These are phyloP conservation scores for Paraglomus occultum DNA, from an alignment of 192 early-diverging fungal species.

Conservation along the genomic window DNA sequence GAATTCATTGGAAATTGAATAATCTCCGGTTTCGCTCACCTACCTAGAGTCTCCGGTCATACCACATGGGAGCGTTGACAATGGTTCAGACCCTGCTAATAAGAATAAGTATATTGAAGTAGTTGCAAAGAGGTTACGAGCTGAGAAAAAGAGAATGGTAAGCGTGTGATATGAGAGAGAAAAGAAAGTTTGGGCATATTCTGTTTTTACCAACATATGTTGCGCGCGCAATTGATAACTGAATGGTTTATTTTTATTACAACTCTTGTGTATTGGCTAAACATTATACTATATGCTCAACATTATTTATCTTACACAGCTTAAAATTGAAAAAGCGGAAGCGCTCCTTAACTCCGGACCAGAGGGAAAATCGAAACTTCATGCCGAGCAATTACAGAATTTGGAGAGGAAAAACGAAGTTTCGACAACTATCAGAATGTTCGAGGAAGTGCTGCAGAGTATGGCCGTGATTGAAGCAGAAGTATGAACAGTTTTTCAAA, in stretches of 20 bases:
- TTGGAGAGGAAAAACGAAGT: constrained; percentile 19
- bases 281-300: not conserved
- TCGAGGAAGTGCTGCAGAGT: not conserved
- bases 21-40: no score
- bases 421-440: not conserved
- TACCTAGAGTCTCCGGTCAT: no score
- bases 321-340: constrained; percentile 13
- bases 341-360: not conserved
- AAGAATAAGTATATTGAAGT: constrained; percentile 27
- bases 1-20: no score
- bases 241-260: not conserved
- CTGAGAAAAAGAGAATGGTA: constrained; percentile 10
- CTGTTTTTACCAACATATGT: not conserved
- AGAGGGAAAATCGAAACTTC: not conserved
- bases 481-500: not conserved
- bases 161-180: not conserved
- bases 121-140: constrained; percentile 12
- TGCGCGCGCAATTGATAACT: not conserved
- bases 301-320: not conserved
- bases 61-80: not conserved
- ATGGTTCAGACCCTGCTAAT: not conserved
- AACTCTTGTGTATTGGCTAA: not conserved
- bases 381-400: constrained; percentile 10
- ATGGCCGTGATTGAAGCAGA: constrained; percentile 9
- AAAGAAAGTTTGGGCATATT: not conserved